phyloP scores from a whole-genome alignment of 2,329 filamentous ascomycete genomes.

The Pseudocercospora fijiensis region DNA sequence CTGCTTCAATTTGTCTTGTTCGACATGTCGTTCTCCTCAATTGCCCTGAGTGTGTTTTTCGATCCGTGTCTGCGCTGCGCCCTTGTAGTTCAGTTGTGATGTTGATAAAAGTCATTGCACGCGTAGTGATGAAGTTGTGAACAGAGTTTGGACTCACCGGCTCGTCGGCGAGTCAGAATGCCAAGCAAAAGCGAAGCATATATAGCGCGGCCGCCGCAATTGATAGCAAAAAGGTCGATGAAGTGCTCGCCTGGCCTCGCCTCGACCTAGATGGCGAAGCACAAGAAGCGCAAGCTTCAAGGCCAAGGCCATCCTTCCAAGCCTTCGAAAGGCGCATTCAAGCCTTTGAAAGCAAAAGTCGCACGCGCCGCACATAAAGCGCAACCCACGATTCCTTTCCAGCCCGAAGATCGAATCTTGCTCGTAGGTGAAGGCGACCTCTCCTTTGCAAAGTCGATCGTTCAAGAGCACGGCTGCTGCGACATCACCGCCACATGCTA shows the following conservation, averaged over 20 bases:
- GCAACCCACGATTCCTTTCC: conserved; percentile 66
- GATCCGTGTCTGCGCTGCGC: not conserved
- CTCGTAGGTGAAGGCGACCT: conserved; percentile 78
- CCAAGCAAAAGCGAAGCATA: not conserved
- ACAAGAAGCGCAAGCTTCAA: conserved; percentile 32
- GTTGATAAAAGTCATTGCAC: too few relatives aligned
- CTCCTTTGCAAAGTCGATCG: conserved; percentile 69
- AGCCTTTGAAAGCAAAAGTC: conserved; percentile 10
- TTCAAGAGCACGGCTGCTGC: conserved; percentile 64
- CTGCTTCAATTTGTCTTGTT: not conserved
- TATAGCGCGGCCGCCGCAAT: too few relatives aligned
- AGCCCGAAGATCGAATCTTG: conserved; percentile 63
- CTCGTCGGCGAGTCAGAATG: not conserved
- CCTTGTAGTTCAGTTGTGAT: not conserved
- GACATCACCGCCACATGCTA: conserved; percentile 68
- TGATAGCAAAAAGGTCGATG: too few relatives aligned
- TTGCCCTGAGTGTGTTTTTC: too few relatives aligned
- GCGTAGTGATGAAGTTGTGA: too few relatives aligned
- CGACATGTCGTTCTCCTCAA: too few relatives aligned
- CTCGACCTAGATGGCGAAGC: conserved; percentile 26
- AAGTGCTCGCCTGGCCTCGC: not conserved
- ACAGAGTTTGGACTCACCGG: not conserved
- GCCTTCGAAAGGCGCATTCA: conserved; percentile 12
- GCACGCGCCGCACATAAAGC: conserved; percentile 16
- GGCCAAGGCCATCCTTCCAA: conserved; percentile 13